Conservation (phyloP, 768 basidiomycete genomes). For the Multifurca ochricompacta region DNA sequence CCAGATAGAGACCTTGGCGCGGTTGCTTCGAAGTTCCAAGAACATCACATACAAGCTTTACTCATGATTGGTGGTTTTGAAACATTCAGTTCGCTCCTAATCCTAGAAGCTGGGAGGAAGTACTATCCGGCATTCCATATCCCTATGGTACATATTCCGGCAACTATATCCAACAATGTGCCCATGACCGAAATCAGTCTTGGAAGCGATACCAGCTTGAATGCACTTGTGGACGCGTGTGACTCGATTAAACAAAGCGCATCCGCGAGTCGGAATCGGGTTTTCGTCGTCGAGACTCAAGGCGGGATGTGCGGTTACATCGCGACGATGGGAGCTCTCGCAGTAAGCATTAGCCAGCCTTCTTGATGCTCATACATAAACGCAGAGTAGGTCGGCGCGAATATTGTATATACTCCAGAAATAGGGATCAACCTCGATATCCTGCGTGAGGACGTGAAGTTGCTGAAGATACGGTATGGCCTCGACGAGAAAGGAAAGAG, state of each 20-base stretch:
- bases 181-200: conserved; percentile 94
- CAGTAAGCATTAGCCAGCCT: conserved; percentile 46
- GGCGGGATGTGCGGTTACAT: conserved; percentile 96
- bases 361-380: background rate
- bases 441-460: conserved; percentile 78
- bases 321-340: conserved; percentile 90
- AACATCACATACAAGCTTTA: conserved; percentile 68
- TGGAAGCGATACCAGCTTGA: conserved; percentile 95
- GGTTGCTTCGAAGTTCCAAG: conserved; percentile 87
- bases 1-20: conserved; percentile 84
- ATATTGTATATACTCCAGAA: conserved; percentile 92
- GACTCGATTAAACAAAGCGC: conserved; percentile 99
- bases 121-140: conserved; percentile 90
- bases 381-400: conserved; percentile 71
- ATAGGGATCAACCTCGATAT: conserved; percentile 76
- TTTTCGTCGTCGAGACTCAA: conserved; percentile 97
- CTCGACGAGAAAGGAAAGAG: conserved; percentile 83
- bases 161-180: conserved; percentile 97
- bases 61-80: conserved; percentile 96
- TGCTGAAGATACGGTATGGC: conserved; percentile 76
- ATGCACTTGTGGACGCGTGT: conserved; percentile 94
- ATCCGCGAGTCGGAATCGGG: conserved; percentile 88
- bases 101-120: conserved; percentile 72
- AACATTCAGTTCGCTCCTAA: conserved; percentile 72
- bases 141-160: conserved; percentile 93